Conservation (phyloP, 129 eudicot genomes). For the Oenanthe sinensis region DNA sequence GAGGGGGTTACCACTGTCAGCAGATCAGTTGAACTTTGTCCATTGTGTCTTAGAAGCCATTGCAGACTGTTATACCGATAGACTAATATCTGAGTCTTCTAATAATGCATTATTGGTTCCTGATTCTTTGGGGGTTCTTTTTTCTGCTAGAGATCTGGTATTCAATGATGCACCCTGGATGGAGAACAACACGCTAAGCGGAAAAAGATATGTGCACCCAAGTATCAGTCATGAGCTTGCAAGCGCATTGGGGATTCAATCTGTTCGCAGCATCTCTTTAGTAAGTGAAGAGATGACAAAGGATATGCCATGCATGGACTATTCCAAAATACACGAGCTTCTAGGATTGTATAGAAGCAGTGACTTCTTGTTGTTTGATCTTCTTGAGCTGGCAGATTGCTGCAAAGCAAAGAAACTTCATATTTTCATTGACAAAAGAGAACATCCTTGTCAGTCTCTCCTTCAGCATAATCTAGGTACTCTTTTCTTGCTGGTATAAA, state of each 20-base stretch:
- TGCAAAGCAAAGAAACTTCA: slow-evolving; percentile 86
- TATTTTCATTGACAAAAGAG: slow-evolving; percentile 83
- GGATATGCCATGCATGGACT: slow-evolving; percentile 91
- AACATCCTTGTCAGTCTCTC: slow-evolving; percentile 82
- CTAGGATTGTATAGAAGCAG: slow-evolving; percentile 49
- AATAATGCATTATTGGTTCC: slow-evolving; percentile 53
- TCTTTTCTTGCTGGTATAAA: neutral
- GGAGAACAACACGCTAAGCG: slow-evolving; percentile 53
- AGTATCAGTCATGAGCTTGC: slow-evolving; percentile 78
- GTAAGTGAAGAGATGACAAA: slow-evolving; percentile 93
- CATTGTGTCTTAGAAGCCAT: slow-evolving; percentile 80
- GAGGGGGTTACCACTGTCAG: slow-evolving; percentile 54
- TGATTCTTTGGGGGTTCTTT: slow-evolving; percentile 72
- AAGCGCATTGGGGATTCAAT: slow-evolving; percentile 69
- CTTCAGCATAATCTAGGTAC: slow-evolving; percentile 95
- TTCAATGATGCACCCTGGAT: slow-evolving; percentile 98
- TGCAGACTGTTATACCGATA: slow-evolving; percentile 58
- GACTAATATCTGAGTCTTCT: slow-evolving; percentile 41
- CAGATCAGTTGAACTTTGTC: slow-evolving; percentile 81
- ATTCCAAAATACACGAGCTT: slow-evolving; percentile 65
- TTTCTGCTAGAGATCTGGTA: slow-evolving; percentile 57
- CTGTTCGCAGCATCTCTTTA: slow-evolving; percentile 78
- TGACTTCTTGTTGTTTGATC: slow-evolving; percentile 78
- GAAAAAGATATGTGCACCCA: slow-evolving; percentile 67
- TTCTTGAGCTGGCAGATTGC: slow-evolving; percentile 94